Percentiles rank a stretch among this genome's conserved stretches.
Evolutionary conservation across 768 basidiomycete genomes (phyloP).

Genomic region (Mycena chlorophos): DNA sequence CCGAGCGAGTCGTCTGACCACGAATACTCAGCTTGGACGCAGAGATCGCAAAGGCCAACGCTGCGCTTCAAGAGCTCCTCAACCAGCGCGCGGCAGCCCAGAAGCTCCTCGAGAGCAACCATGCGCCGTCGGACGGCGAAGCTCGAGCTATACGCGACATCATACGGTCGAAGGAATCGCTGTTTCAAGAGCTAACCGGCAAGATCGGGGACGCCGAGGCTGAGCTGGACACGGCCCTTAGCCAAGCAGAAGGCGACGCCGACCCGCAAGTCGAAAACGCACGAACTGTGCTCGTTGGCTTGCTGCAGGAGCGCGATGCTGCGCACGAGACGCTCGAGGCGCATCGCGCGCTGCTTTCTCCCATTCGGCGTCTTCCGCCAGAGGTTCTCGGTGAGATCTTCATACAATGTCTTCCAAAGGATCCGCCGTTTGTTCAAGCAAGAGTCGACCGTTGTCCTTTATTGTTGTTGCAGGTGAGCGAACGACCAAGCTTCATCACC

Average conservation of each 20-base stretch:
- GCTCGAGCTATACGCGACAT: constrained; percentile 18
- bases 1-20: neutral
- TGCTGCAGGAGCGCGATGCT: constrained; percentile 16
- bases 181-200: constrained; percentile 16
- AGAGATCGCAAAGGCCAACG: constrained; percentile 21
- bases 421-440: constrained; percentile 6
- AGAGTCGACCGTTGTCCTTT: neutral
- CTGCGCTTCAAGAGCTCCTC: constrained; percentile 17
- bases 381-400: constrained; percentile 30
- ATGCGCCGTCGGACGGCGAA: constrained; percentile 17
- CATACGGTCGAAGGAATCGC: constrained; percentile 18
- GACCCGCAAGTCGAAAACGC: neutral
- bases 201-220: constrained; percentile 10
- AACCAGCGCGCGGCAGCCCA: constrained; percentile 19
- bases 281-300: constrained; percentile 7
- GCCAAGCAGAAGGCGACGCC: constrained; percentile 1
- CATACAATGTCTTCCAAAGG: constrained; percentile 18
- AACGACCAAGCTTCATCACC: neutral
- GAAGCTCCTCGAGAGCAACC: constrained; percentile 18
- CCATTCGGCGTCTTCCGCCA: constrained; percentile 27
- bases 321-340: constrained; percentile 15
- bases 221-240: neutral
- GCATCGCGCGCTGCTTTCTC: constrained; percentile 23
- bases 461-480: neutral
- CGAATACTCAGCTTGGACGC: constrained; percentile 17